Conservation (phyloP, 2,329 filamentous ascomycete species). For the Metarhizium album region DNA sequence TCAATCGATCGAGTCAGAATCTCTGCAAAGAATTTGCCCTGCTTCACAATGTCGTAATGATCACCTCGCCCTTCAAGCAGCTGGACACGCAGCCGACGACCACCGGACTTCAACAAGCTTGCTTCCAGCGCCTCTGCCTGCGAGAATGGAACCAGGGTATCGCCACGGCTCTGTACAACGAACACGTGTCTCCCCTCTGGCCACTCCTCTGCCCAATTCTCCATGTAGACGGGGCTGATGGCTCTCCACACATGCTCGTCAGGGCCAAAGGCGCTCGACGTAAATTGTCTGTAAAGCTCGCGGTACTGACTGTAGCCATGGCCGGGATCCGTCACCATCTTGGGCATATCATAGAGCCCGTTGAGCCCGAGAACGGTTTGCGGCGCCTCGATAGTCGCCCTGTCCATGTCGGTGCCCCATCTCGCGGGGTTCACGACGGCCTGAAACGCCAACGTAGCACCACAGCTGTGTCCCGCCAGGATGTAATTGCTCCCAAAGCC, state of each 20-base stretch:
- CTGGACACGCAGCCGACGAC: neutral
- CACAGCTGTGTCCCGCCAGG: slow-evolving; percentile 45
- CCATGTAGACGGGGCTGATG: slow-evolving; percentile 26
- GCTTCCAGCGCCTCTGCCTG: slow-evolving; percentile 7
- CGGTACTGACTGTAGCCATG: slow-evolving; percentile 21
- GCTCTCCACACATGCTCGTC: slow-evolving; percentile 26
- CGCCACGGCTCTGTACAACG: slow-evolving; percentile 8
- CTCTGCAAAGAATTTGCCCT: slow-evolving; percentile 3
- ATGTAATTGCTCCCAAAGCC: slow-evolving; percentile 34
- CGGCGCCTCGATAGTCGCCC: slow-evolving; percentile 3
- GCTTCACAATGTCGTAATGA: slow-evolving; percentile 3
- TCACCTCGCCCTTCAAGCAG: slow-evolving; percentile 1
- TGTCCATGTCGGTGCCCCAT: slow-evolving; percentile 9
- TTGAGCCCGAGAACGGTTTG: slow-evolving; percentile 34
- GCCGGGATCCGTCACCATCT: slow-evolving; percentile 16
- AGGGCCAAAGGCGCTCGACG: slow-evolving; percentile 35
- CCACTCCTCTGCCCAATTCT: slow-evolving; percentile 7
- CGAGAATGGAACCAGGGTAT: slow-evolving; percentile 6
- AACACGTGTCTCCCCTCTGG: slow-evolving; percentile 5
- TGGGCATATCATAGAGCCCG: slow-evolving; percentile 40
- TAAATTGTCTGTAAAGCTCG: slow-evolving; percentile 30
- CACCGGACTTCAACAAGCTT: neutral
- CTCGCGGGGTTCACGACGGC: slow-evolving; percentile 18
- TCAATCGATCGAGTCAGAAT: neutral
- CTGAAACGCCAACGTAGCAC: slow-evolving; percentile 43